Conservation (phyloP, 1,284 basidiomycete genomes). For the Flammula alnicola region DNA sequence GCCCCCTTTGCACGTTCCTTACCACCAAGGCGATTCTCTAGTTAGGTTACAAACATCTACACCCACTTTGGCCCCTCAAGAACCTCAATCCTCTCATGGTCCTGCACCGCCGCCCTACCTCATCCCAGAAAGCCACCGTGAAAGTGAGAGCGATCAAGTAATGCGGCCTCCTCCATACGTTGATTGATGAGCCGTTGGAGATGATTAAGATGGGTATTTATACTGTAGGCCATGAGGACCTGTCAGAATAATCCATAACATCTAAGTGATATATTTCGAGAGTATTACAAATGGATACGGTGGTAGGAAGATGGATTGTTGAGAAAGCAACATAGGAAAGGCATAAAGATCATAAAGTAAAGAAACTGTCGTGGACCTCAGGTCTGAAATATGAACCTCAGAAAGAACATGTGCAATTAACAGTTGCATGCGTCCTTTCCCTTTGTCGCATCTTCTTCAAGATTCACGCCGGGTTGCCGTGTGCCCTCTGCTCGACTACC, state of each 20-base stretch:
- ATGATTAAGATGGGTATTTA: constrained; percentile 4
- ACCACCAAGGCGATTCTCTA: constrained; percentile 33
- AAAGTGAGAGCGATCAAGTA: constrained; percentile 46
- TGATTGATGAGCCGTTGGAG: constrained; percentile 32
- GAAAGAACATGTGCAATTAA: constrained; percentile 37
- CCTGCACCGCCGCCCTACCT: constrained; percentile 68
- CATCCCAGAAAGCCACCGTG: constrained; percentile 47
- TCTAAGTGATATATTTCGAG: constrained; percentile 35
- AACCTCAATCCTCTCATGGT: constrained; percentile 42
- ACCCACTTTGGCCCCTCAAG: constrained; percentile 33
- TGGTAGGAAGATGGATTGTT: constrained; percentile 26
- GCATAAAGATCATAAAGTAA: constrained; percentile 30
- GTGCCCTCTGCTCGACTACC: constrained; percentile 55
- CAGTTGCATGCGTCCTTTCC: constrained; percentile 84
- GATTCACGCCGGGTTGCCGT: constrained; percentile 68
- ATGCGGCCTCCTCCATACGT: constrained; percentile 61
- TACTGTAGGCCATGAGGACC: not conserved
- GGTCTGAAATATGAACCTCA: constrained; percentile 22
- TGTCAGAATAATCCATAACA: constrained; percentile 19
- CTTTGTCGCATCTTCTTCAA: constrained; percentile 72
- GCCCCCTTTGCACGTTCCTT: constrained; percentile 38
- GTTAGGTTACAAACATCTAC: constrained; percentile 30
- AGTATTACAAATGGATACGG: constrained; percentile 35
- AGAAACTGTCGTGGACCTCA: constrained; percentile 20
- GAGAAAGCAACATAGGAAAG: constrained; percentile 26